Base-by-base conservation (phyloP, 208 protist genomes). In the Trypanosoma conorhini region DNA sequence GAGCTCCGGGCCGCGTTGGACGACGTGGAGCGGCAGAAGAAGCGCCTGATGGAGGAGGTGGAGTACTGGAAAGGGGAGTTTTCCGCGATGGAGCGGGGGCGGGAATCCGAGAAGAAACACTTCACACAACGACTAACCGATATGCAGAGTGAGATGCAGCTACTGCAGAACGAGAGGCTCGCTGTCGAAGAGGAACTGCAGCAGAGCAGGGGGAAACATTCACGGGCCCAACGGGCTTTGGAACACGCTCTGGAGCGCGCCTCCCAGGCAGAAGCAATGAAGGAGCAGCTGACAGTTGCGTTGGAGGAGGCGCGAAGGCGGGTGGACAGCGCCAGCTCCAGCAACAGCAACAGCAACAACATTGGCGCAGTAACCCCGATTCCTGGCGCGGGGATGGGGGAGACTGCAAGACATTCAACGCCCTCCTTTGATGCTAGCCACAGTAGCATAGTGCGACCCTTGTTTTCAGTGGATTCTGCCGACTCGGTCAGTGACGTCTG, bases 1-100 rank as follows among this genome's bases (percentile, higher is more conserved):
- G 83, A 87, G 52, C 58, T 93, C 31, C 77, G 85, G 0, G 70
- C 51, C 38, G 82, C 89, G 44, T 63, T 94, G 10, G 86, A 91
- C 17, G 80, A 90, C 58, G 67, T 74, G 31, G 82, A 88, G 70
- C 71, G 50, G 10, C 60, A 61, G 57, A 56, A 51, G 61, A 69
- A 28, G 52, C 72, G 19, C 31, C 46, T 77, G n/a, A 33, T 60
- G 66, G 48, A 63, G 40, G 66, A 76, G 59, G 28, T 28, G 40
- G 69, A 38, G 58, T 52, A 50, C 12, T 31, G 66, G 24, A 28
- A 62, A 24, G 62, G 71, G n/a, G 66, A 67, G 33, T 73, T 58
- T 24, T 59, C 51, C 0, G 64, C 69, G 12, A n/a, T 73, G 30
- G 35, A 63, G 28, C 55, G 64, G 28, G 48, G 28, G 19, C 66